Evolutionary conservation across 1,284 basidiomycete species (phyloP).

Genomic region (Megacollybia platyphylla): DNA sequence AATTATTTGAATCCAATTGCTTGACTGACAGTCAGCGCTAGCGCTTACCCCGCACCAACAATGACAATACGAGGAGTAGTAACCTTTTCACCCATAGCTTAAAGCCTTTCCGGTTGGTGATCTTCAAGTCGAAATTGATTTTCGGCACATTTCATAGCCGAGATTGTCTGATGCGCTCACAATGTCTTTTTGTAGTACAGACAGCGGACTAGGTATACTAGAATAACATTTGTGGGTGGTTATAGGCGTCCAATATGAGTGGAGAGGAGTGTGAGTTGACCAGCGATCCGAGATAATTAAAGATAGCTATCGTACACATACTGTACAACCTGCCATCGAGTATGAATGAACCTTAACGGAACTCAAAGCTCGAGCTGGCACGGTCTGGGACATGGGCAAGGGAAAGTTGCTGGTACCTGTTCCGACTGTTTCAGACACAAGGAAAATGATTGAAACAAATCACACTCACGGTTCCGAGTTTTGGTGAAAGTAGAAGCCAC

Average conservation of each 20-base stretch:
- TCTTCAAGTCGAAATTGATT: background rate
- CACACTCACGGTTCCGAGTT: slow-evolving; percentile 71
- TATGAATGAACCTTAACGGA: slow-evolving; percentile 28
- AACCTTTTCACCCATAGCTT: slow-evolving; percentile 3
- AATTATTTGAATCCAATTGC: background rate
- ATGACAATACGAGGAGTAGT: slow-evolving; percentile 24
- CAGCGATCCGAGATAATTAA: background rate
- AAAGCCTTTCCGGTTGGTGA: no score
- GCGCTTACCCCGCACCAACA: slow-evolving; percentile 33
- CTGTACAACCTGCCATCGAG: background rate
- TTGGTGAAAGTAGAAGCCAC: slow-evolving; percentile 89
- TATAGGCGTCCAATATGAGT: background rate
- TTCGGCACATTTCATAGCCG: background rate
- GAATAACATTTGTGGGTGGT: background rate
- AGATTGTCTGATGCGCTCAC: background rate
- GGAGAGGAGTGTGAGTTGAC: background rate
- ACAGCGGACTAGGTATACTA: background rate
- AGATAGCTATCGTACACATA: background rate
- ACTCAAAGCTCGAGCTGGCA: slow-evolving; percentile 51
- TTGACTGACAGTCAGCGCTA: slow-evolving; percentile 7
- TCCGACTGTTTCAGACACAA: slow-evolving; percentile 8
- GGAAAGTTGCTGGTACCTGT: slow-evolving; percentile 56
- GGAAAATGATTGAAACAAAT: slow-evolving; percentile 3
- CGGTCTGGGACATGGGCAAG: slow-evolving; percentile 44
- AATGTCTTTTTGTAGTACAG: background rate